These are phyloP conservation scores for Pisolithus thermaeus DNA, from an alignment of 1,284 basidiomycete species.

Conservation along the genomic window DNA sequence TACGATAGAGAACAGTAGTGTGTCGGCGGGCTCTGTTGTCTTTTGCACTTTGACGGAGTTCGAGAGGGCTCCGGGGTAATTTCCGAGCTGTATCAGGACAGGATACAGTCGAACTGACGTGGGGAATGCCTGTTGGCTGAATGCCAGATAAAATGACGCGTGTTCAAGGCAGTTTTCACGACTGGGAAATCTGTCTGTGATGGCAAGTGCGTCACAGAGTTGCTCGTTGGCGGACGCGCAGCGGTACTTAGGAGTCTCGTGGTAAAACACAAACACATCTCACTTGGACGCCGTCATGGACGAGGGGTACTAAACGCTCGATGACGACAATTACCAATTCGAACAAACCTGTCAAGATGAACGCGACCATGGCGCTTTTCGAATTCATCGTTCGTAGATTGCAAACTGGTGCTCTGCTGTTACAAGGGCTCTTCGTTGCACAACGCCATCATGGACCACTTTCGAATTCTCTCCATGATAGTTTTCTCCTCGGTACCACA, in stretches of 20 bases:
- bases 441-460: conserved; percentile 78
- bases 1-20: conserved; percentile 81
- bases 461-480: conserved; percentile 54
- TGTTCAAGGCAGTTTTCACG: conserved; percentile 2
- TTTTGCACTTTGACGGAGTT: conserved; percentile 85
- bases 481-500: conserved; percentile 6
- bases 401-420: conserved; percentile 57
- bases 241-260: too few relatives aligned
- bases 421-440: conserved; percentile 68
- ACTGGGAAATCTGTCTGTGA: not conserved
- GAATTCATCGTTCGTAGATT: conserved; percentile 41
- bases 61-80: conserved; percentile 84
- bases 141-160: conserved; percentile 75
- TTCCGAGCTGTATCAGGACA: conserved; percentile 64
- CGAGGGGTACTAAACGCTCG: conserved; percentile 6
- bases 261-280: too few relatives aligned
- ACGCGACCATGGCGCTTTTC: conserved; percentile 34
- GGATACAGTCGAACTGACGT: conserved; percentile 43
- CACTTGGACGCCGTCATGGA: conserved; percentile 13
- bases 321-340: conserved; percentile 49
- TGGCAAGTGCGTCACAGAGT: too few relatives aligned
- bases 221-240: not conserved
- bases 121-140: conserved; percentile 81
- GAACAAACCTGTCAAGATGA: conserved; percentile 37
- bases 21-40: conserved; percentile 50